A percentile compares a stretch with the other conserved stretches of the same genome.
phyloP scores from a whole-genome alignment of 768 basidiomycete species.

The Mycena leptocephala region DNA sequence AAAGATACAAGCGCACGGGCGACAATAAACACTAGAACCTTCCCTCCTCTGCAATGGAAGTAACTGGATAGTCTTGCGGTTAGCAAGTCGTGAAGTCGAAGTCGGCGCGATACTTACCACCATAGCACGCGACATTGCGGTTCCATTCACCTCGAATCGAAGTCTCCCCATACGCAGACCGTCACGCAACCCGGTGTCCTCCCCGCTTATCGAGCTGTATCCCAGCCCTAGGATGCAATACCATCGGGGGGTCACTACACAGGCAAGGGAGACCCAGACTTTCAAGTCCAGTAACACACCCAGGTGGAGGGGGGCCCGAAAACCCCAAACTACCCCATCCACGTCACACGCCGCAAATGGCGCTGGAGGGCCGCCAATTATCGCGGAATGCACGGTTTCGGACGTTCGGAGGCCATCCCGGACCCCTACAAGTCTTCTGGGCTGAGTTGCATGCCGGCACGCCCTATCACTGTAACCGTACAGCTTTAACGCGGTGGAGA shows the following conservation, averaged over 20 bases:
- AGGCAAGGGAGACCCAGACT: constrained; percentile 20
- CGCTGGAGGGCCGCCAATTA: constrained; percentile 14
- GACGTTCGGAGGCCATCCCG: constrained; percentile 30
- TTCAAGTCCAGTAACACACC: constrained; percentile 16
- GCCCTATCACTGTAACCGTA: not conserved
- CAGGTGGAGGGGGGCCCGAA: constrained; percentile 24
- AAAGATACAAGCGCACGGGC: too few species aligned
- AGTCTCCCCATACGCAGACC: constrained; percentile 13
- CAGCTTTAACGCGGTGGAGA: constrained; percentile 21
- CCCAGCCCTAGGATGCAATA: constrained; percentile 18
- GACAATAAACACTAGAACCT: too few species aligned
- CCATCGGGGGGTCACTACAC: constrained; percentile 17
- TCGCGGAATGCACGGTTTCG: not conserved
- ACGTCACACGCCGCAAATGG: not conserved
- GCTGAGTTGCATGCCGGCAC: not conserved
- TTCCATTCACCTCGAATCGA: constrained; percentile 9
- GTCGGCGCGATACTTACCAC: constrained; percentile 1
- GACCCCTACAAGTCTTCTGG: constrained; percentile 27
- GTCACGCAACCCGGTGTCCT: not conserved
- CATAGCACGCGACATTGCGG: not conserved
- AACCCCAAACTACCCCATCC: constrained; percentile 27
- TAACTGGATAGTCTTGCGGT: constrained; percentile 2
- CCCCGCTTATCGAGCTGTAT: constrained; percentile 10
- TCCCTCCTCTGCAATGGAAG: not conserved
- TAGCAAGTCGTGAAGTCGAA: constrained; percentile 5